Base-by-base conservation (phyloP, 495 filamentous ascomycete species). In the Penicillium fimorum region DNA sequence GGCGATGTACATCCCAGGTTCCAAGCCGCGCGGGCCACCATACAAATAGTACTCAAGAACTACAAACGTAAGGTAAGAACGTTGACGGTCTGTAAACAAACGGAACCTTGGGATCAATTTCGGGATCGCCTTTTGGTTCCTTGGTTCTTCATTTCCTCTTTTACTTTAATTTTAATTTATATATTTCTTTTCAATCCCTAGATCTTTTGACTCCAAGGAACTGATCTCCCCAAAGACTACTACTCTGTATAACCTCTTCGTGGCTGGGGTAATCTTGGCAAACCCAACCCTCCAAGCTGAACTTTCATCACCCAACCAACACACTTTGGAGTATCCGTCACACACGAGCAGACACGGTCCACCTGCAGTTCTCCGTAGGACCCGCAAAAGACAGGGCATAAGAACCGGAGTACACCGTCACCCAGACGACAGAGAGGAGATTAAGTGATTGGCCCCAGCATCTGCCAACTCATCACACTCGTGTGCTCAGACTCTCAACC, bases 381-480 rank as follows among this genome's bases (percentile, higher is more conserved):
- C 50, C 57, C 47, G 27, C 41, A 57, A 48, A 51, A 57, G 57
- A 22, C 43, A 41, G 25, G 50, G 48, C 20, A 52, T 53, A 54
- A 38, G 35, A 57, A 50, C 55, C 57, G 33, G 40, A 44, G 24
- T 18, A 24, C 33, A 27, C 6, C 53, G 64, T 67, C 64, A 57
- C 59, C 64, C 57, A 35, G 67, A 63, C 64, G 67, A 67, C 66
- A 53, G 18, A 47, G 29, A 27, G 49, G 54, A 60, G 50, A 20
- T 42, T 11, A 33, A 11, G 41, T 66, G 55, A 69, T 69, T 69
- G 66, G 66, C 44, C 53, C 63, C 30, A 18, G 38, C 35, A 7
- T 13, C 63, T 70, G 69, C 69, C 69, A 70, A 61, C 67, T 55
- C 67, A 70, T 68, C 62, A 62, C 61, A 62, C 55, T 60, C 63